Conservation (phyloP, 2,329 filamentous ascomycete genomes). For the Trichoderma koningiopsis region DNA sequence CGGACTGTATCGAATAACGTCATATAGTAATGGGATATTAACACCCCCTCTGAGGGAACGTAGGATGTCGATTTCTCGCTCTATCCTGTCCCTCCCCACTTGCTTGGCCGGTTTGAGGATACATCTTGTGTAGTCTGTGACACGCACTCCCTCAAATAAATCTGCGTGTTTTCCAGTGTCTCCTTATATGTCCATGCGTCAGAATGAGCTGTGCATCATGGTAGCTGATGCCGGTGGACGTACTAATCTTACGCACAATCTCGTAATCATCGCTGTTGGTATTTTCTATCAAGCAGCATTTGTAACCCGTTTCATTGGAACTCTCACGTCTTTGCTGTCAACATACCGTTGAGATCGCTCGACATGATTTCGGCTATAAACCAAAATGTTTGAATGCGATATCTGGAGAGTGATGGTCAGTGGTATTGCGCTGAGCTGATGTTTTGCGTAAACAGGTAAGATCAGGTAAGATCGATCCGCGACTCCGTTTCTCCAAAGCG, state of each 20-base stretch:
- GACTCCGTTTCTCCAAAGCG: neutral
- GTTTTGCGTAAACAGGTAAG: neutral
- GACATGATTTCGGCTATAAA: neutral
- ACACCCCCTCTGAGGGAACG: slow-evolving; percentile 95
- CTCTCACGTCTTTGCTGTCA: neutral
- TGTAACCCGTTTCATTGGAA: neutral
- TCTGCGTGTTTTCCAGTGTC: slow-evolving; percentile 98
- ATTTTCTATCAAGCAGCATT: neutral
- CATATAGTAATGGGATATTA: slow-evolving; percentile 91
- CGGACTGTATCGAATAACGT: slow-evolving; percentile 93
- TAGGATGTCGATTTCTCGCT: slow-evolving; percentile 99
- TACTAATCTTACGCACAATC: slow-evolving; percentile 97
- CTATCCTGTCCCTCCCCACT: slow-evolving; percentile 99
- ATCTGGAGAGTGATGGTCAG: neutral
- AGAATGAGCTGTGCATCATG: slow-evolving; percentile 28
- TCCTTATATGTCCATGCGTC: slow-evolving; percentile 43
- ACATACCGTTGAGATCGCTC: neutral
- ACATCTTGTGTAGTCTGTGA: slow-evolving; percentile 99
- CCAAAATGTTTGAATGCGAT: neutral
- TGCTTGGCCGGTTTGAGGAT: slow-evolving; percentile 99
- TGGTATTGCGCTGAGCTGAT: neutral
- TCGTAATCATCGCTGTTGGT: slow-evolving; percentile 80
- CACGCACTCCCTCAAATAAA: slow-evolving; percentile 98
- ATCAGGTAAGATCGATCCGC: neutral
- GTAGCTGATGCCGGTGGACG: slow-evolving; percentile 2